Percentiles rank a stretch among this genome's conserved stretches.
Conservation (phyloP, 371 early-diverging fungal genomes). For the Apophysomyces variabilis region DNA sequence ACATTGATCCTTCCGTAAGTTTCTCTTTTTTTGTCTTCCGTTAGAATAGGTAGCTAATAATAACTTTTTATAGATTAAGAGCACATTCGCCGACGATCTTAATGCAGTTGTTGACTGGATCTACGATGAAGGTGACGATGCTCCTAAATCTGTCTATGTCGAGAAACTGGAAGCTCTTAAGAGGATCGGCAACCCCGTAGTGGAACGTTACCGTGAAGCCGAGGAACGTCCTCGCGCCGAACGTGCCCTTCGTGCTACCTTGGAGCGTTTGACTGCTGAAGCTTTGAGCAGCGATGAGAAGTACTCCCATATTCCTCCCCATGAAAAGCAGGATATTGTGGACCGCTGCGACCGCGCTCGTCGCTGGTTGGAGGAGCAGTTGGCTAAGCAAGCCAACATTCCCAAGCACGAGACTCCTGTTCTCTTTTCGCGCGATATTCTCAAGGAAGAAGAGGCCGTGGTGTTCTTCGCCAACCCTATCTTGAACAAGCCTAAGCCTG, state of each 20-base stretch:
- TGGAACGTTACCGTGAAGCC: constrained; percentile 80
- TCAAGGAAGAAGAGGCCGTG: constrained; percentile 73
- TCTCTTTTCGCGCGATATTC: constrained; percentile 75
- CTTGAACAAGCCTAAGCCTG: constrained; percentile 91
- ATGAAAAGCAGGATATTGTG: constrained; percentile 83
- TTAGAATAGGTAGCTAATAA: neutral
- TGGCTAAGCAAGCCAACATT: constrained; percentile 73
- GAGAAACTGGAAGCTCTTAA: constrained; percentile 84
- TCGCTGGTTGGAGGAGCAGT: constrained; percentile 87
- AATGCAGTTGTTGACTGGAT: constrained; percentile 95
- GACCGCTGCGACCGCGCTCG: constrained; percentile 77
- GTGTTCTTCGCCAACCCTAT: constrained; percentile 74
- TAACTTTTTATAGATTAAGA: constrained; percentile 49
- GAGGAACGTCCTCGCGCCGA: constrained; percentile 87
- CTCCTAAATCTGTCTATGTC: constrained; percentile 86
- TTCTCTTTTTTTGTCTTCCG: neutral
- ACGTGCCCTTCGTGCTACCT: constrained; percentile 76
- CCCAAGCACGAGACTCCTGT: constrained; percentile 79
- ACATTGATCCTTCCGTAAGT: constrained; percentile 64
- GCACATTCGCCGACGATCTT: constrained; percentile 70
- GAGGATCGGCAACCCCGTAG: constrained; percentile 84
- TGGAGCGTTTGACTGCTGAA: constrained; percentile 73
- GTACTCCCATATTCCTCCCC: constrained; percentile 87
- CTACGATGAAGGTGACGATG: constrained; percentile 95
- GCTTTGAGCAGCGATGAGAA: constrained; percentile 80